Base-by-base conservation (phyloP, 768 basidiomycete genomes). In the Mycena floridula region DNA sequence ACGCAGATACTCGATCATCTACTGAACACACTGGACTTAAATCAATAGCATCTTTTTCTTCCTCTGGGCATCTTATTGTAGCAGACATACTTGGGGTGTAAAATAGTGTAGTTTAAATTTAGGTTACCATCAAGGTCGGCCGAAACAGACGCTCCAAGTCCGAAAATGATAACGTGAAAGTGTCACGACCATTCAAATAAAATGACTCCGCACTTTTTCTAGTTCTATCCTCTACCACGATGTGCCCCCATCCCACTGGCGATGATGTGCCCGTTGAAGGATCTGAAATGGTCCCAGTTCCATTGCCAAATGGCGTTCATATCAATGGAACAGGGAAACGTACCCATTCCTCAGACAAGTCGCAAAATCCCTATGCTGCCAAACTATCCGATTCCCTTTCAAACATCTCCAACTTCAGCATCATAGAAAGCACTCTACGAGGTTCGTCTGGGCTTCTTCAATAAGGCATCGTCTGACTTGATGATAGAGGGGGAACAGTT, bases 391-490 rank as follows among this genome's bases (percentile, higher is more conserved):
- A 95, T 64, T 94, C 94, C 64, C 68, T 95, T 51, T 93, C 85
- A 62, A 96, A 96, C 62, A 68, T 90, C 56, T 90, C 82, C 37
- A 92, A 92, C 70, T 93, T 92, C 68, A 89, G 83, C 65, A 98
- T 96, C 67, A 97, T 97, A 59, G 93, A 97, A 69, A 92, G 89
- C 56, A 98, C 95, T 4, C 79, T 97, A 46, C 73, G 95, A 79
- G 92, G 93, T 91, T 32, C 43, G 78, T 69, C 25, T 25, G 7
- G 42, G 13, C 12, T 16, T 9, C 9, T 16, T 9, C 11, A 9
- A 9, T 32, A 32, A 39, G 13, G 23, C 13, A 20, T 24, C 48
- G 50, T 32, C 44, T 50, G 20, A 44, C 44, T 35, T 58, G 24
- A 48, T 39, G 37, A 16, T 39, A 21, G 94, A 96, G 85, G 94